Percentiles rank a stretch among this genome's conserved stretches.
Evolutionary conservation across 2,329 filamentous ascomycete genomes (phyloP).

Genomic region (Colletotrichum tabaci): DNA sequence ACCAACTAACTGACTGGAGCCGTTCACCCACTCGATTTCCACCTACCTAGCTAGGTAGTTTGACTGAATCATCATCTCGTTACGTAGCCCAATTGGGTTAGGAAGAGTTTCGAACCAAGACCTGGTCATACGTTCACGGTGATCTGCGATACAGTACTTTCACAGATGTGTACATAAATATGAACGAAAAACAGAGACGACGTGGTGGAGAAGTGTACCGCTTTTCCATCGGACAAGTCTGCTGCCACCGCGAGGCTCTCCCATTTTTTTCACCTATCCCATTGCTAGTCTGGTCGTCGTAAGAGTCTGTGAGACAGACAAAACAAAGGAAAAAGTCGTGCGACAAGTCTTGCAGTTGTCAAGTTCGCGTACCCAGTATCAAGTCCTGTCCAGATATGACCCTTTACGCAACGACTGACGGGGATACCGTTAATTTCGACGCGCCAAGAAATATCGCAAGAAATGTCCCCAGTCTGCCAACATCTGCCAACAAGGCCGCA

Average conservation of each 20-base stretch:
- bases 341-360: conserved; percentile 50
- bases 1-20: no score
- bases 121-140: not conserved
- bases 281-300: conserved; percentile 46
- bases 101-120: not conserved
- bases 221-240: conserved; percentile 55
- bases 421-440: conserved; percentile 55
- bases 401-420: conserved; percentile 59
- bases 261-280: conserved; percentile 52
- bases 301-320: conserved; percentile 51
- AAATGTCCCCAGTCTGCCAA: conserved; percentile 47
- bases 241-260: conserved; percentile 52
- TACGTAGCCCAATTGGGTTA: no score
- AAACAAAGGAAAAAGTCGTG: conserved; percentile 57
- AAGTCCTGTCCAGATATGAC: conserved; percentile 61
- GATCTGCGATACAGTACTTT: not conserved
- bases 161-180: not conserved
- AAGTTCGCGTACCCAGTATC: conserved; percentile 56
- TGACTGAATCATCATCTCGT: no score
- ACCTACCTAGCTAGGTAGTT: not conserved
- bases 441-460: conserved; percentile 54
- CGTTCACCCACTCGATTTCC: not conserved
- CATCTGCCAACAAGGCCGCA: conserved; percentile 42
- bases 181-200: conserved; percentile 33
- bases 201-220: conserved; percentile 45